Conservation (phyloP, 352 stramenopile genomes). For the Achlya hypogyna region DNA sequence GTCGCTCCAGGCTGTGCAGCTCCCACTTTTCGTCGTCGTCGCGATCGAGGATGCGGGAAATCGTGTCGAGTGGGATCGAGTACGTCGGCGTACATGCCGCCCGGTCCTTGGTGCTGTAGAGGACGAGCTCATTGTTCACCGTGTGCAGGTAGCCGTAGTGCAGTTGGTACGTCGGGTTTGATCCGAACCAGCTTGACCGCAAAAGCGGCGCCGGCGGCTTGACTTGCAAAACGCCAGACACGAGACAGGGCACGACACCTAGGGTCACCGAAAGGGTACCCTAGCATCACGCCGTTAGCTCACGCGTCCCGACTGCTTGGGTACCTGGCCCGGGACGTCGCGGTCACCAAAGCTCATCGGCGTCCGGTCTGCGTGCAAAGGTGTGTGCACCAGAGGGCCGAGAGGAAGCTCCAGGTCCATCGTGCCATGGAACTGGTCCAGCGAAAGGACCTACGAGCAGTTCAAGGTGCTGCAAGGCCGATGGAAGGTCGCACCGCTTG, state of each 20-base stretch:
- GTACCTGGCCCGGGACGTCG: not conserved
- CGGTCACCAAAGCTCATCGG: slow-evolving; percentile 7
- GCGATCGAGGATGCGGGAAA: not conserved
- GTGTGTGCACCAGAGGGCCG: slow-evolving; percentile 6
- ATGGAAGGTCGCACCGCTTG: not conserved
- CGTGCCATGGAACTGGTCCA: not conserved
- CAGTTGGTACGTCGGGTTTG: not conserved
- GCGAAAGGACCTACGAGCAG: not conserved
- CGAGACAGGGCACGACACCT: not conserved
- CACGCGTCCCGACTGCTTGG: too few relatives aligned
- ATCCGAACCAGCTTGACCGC: not conserved
- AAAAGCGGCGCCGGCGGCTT: not conserved
- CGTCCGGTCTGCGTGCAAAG: not conserved
- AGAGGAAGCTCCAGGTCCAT: not conserved
- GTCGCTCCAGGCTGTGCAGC: not conserved
- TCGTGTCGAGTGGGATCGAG: not conserved
- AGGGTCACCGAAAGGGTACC: not conserved
- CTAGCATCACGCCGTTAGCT: not conserved
- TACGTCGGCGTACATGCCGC: not conserved
- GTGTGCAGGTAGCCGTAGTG: not conserved
- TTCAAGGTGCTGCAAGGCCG: not conserved
- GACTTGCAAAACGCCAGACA: not conserved
- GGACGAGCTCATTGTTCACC: not conserved
- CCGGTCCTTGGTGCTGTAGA: slow-evolving; percentile 1
- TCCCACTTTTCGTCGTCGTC: slow-evolving; percentile 4